A percentile compares a stretch with the other conserved stretches of the same genome.
phyloP scores from a whole-genome alignment of 495 filamentous ascomycete genomes.

The Bombardia bombarda region DNA sequence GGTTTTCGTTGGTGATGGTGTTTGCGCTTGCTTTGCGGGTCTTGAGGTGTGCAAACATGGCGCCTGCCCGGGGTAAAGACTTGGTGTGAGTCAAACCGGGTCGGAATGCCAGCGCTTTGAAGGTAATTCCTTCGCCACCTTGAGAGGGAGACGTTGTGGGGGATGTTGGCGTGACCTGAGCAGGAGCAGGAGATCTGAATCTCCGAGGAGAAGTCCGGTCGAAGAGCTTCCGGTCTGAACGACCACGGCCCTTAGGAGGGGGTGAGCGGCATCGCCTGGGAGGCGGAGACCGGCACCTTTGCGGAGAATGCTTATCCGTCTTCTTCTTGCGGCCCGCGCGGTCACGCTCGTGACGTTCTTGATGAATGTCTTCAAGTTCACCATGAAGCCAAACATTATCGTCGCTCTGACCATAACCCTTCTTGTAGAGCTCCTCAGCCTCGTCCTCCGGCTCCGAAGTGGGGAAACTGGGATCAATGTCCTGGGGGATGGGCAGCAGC shows the following conservation, averaged over 20 bases:
- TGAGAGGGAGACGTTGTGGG: constrained; percentile 35
- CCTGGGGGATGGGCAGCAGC: constrained; percentile 73
- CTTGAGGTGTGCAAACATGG: constrained; percentile 54
- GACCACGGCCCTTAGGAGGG: constrained; percentile 37
- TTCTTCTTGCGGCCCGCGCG: constrained; percentile 31
- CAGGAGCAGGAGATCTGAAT: constrained; percentile 56
- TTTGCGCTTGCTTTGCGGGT: constrained; percentile 17
- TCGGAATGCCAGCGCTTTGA: constrained; percentile 56
- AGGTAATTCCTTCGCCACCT: constrained; percentile 26
- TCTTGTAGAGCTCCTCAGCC: constrained; percentile 49
- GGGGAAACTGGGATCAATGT: constrained; percentile 96
- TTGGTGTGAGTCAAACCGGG: constrained; percentile 62
- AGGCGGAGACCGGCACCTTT: constrained; percentile 38
- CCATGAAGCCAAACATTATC: constrained; percentile 50
- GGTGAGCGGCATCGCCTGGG: constrained; percentile 40
- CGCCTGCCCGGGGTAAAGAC: constrained; percentile 67
- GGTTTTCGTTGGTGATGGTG: constrained; percentile 29
- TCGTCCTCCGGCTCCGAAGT: constrained; percentile 86
- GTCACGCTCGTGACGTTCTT: constrained; percentile 33
- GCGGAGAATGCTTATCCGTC: constrained; percentile 26
- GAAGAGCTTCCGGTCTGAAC: constrained; percentile 54
- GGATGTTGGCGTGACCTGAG: constrained; percentile 27
- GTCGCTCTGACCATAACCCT: constrained; percentile 46
- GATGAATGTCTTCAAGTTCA: constrained; percentile 47
- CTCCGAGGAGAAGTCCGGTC: constrained; percentile 60